Base-by-base conservation (phyloP, 2,329 filamentous ascomycete species). In the Epichloe gansuensis region DNA sequence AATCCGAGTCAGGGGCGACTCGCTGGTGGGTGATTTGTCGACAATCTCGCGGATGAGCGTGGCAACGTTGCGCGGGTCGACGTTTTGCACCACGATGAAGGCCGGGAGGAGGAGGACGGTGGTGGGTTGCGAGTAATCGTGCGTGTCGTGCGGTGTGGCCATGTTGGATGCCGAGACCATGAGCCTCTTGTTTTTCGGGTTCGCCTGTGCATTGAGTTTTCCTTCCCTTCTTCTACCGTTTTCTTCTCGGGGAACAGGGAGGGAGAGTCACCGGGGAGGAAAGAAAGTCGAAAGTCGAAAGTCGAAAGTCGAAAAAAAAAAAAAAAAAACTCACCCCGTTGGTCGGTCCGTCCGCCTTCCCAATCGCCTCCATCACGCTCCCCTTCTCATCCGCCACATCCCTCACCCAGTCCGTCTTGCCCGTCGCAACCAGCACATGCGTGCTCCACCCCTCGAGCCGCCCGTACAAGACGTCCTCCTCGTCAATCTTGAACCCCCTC, bases 141-240 rank as follows among this genome's bases (percentile, higher is more conserved):
- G 73, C 46, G 73, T 76, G 67, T 84, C 77, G 62, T 79, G 77
- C 28, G 90, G 89, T 1, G 88, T 83, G 13, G 87, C 88, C 56
- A 96, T 94, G 69, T 96, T 91, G 58, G 86, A 93, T 46, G 91
- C 91, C 6, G 89, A 95, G 46, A 97, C 78, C 82, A 94, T 95
- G 59, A 96, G 76, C 68, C 78, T 84, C 86, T 91, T 11, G 13
- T 43, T 9, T n/a, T 45, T 21, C 17, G 17, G 17, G 17, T 21
- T 21, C 17, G 17, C 17, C 17, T 21, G 17, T 21, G 17, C 17
- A 21, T 21, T 21, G 17, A 21, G 17, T 21, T 21, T 21, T 21
- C 17, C 17, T 21, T 21, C 17, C 17, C 17, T 21, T 21, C 17
- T 21, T 21, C 17, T 21, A 21, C 17, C 17, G 17, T 21, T 21